These are phyloP conservation scores for Xylaria hypoxylon DNA, from an alignment of 2,329 filamentous ascomycete species.

Conservation along the genomic window DNA sequence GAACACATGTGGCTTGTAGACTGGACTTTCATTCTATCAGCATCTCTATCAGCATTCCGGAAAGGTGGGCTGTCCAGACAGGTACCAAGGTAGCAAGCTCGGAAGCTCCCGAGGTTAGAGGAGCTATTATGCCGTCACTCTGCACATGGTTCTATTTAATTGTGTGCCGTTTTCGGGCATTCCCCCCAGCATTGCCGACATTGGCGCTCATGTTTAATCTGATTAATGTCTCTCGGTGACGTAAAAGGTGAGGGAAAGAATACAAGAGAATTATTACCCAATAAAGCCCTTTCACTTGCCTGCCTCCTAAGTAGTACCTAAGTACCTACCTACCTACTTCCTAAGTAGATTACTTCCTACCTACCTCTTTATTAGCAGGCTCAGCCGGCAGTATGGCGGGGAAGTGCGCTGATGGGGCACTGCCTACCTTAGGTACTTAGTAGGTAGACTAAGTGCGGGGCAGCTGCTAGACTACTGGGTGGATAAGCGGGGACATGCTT, in stretches of 20 bases:
- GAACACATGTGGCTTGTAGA: not conserved
- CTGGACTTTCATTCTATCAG: not conserved
- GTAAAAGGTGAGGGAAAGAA: conserved; percentile 27
- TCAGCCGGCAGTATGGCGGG: conserved; percentile 18
- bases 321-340: conserved; percentile 2
- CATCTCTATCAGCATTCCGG: not conserved
- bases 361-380: conserved; percentile 13
- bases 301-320: not conserved
- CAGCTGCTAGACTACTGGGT: conserved; percentile 1
- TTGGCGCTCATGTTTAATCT: not conserved
- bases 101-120: conserved; percentile 30
- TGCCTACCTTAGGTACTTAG: not conserved
- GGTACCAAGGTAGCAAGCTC: conserved; percentile 11
- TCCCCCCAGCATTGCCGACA: not conserved
- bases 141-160: conserved; percentile 3
- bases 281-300: not conserved
- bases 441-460: not conserved
- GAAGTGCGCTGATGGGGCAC: conserved; percentile 27
- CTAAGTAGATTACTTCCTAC: no score
- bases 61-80: not conserved
- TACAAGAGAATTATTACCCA: conserved; percentile 9
- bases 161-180: conserved; percentile 17
- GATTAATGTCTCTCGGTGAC: conserved; percentile 29
- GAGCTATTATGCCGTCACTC: conserved; percentile 19
- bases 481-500: conserved; percentile 18